phyloP scores from a whole-genome alignment of 345 rosid species.

The Sapria himalayana region DNA sequence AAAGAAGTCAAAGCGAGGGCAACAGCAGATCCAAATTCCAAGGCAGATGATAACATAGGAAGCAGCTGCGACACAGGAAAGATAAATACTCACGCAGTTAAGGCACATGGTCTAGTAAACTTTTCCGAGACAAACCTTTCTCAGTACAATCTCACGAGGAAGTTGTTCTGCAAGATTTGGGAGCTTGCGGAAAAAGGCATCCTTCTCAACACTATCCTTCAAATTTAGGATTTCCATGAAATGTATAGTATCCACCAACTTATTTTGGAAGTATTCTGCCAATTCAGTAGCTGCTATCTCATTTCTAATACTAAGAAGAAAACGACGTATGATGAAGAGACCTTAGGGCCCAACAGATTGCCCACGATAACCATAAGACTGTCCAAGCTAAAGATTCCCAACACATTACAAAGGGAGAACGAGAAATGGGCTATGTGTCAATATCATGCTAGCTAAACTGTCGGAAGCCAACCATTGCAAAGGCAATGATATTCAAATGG shows the following conservation, averaged over 20 bases:
- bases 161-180: conserved; percentile 94
- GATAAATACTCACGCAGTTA: conserved; percentile 2
- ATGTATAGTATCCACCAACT: conserved; percentile 98
- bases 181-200: conserved; percentile 90
- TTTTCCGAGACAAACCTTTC: conserved; percentile 38
- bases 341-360: no score
- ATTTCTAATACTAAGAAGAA: no score
- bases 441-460: no score
- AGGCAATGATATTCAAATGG: no score
- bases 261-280: conserved; percentile 94
- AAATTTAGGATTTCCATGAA: conserved; percentile 92
- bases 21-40: conserved; percentile 95
- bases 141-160: conserved; percentile 88
- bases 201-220: conserved; percentile 92
- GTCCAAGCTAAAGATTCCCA: no score
- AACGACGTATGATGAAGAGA: no score
- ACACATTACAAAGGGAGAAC: no score
- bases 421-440: no score
- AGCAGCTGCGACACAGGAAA: conserved; percentile 50
- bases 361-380: no score
- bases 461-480: no score
- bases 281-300: conserved; percentile 11
- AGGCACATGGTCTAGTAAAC: conserved; percentile 9
- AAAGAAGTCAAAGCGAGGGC: conserved; percentile 84
- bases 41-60: conserved; percentile 91